Evolutionary conservation across 805 yeast species (phyloP).

Genomic region (Saccharomycopsis amapae): DNA sequence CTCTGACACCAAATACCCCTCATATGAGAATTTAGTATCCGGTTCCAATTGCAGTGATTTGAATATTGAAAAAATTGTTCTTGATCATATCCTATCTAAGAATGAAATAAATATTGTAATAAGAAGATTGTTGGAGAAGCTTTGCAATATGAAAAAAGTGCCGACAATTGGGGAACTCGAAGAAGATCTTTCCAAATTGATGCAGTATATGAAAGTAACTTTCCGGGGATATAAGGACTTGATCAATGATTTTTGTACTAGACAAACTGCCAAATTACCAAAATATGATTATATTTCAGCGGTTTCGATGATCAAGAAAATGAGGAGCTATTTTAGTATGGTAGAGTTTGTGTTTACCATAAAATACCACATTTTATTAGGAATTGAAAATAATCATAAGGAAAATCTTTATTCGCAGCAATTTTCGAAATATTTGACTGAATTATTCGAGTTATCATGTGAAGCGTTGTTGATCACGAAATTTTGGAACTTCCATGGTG

Average conservation of each 20-base stretch:
- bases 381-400: constrained; percentile 8
- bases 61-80: constrained; percentile 16
- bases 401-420: background rate
- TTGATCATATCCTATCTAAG: constrained; percentile 10
- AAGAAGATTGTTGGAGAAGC: constrained; percentile 22
- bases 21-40: constrained; percentile 6
- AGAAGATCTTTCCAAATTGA: constrained; percentile 18
- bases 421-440: constrained; percentile 2
- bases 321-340: constrained; percentile 1
- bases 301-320: background rate
- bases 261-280: background rate
- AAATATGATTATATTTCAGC: constrained; percentile 9
- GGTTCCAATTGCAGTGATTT: constrained; percentile 17
- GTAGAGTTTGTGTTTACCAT: constrained; percentile 12
- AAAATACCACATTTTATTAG: constrained; percentile 12
- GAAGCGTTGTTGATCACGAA: constrained; percentile 5
- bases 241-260: constrained; percentile 4
- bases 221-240: constrained; percentile 2
- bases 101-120: constrained; percentile 5
- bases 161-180: constrained; percentile 26
- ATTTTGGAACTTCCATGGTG: constrained; percentile 16
- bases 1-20: constrained; percentile 16
- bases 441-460: background rate
- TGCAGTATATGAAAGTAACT: constrained; percentile 1
- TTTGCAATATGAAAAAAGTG: constrained; percentile 22